Percentiles rank a stretch among this genome's conserved stretches.
phyloP scores from a whole-genome alignment of 2,329 filamentous ascomycete genomes.

The Penicillium sp. region DNA sequence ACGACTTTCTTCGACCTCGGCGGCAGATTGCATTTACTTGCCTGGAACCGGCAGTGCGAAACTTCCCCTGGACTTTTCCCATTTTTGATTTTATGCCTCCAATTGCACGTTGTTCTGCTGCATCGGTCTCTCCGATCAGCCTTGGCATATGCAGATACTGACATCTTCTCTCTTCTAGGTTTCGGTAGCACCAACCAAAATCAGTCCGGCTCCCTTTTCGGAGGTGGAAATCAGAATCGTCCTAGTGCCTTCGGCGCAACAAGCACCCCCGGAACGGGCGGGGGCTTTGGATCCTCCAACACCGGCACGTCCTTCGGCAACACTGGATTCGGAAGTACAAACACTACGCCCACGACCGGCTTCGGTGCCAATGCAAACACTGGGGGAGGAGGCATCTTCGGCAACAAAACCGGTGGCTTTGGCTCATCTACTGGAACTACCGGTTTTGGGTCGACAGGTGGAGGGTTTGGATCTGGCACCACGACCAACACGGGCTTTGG shows the following conservation, averaged over 20 bases:
- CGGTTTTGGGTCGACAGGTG: conserved; percentile 5
- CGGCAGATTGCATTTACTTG: no score
- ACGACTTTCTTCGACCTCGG: no score
- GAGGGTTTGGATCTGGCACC: conserved; percentile 24
- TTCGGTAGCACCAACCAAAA: conserved; percentile 35
- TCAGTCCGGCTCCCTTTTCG: conserved; percentile 34
- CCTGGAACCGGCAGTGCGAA: no score
- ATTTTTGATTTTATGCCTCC: neutral
- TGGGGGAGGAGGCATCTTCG: conserved; percentile 39
- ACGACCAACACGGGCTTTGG: conserved; percentile 30
- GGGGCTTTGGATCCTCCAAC: conserved; percentile 31
- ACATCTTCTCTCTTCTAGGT: conserved; percentile 24
- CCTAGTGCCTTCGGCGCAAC: conserved; percentile 29
- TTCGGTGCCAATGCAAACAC: conserved; percentile 26
- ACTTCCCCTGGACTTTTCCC: neutral
- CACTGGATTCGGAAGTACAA: conserved; percentile 18
- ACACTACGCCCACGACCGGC: conserved; percentile 12
- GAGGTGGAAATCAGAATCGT: conserved; percentile 30
- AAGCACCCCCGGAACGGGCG: conserved; percentile 26
- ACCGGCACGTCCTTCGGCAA: conserved; percentile 18
- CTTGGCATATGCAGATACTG: conserved; percentile 12
- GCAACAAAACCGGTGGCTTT: conserved; percentile 22
- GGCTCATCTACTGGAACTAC: conserved; percentile 12
- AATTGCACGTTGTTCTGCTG: conserved; percentile 4
- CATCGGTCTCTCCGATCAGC: conserved; percentile 3